These are phyloP conservation scores for Lachancea fermentati DNA, from an alignment of 805 yeast genomes.

Conservation along the genomic window DNA sequence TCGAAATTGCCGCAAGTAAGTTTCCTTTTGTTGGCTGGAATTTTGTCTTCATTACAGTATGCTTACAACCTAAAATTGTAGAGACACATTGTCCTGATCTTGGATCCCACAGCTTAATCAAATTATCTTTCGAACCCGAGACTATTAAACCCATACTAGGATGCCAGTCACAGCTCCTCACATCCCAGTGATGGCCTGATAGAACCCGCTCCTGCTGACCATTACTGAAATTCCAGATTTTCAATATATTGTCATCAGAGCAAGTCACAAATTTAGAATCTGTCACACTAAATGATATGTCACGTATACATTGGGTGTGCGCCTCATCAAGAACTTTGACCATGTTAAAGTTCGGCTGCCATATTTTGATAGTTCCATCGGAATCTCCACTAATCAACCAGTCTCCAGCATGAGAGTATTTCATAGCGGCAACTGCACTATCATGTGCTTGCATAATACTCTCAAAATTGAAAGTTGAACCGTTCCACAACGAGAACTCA, in stretches of 20 bases:
- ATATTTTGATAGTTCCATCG: slow-evolving; percentile 83
- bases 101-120: slow-evolving; percentile 95
- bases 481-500: slow-evolving; percentile 96
- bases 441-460: slow-evolving; percentile 99
- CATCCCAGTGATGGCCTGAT: slow-evolving; percentile 98
- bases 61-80: slow-evolving; percentile 87
- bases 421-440: slow-evolving; percentile 70
- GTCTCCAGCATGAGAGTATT: slow-evolving; percentile 84
- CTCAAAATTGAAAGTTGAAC: slow-evolving; percentile 90
- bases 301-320: slow-evolving; percentile 70
- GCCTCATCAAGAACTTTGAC: slow-evolving; percentile 62
- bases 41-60: slow-evolving; percentile 79
- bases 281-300: slow-evolving; percentile 81
- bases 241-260: slow-evolving; percentile 85
- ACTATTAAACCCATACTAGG: slow-evolving; percentile 79
- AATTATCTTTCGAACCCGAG: slow-evolving; percentile 92
- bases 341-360: slow-evolving; percentile 98
- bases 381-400: slow-evolving; percentile 95
- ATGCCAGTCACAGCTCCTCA: slow-evolving; percentile 97
- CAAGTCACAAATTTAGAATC: slow-evolving; percentile 91
- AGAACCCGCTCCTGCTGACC: slow-evolving; percentile 76
- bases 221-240: slow-evolving; percentile 91
- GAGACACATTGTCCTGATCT: slow-evolving; percentile 66
- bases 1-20: slow-evolving; percentile 75
- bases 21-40: slow-evolving; percentile 79